Percentiles rank a stretch among this genome's conserved stretches.
Evolutionary conservation across 169 alveolate genomes (phyloP).

Genomic region (Babesia sp.): DNA sequence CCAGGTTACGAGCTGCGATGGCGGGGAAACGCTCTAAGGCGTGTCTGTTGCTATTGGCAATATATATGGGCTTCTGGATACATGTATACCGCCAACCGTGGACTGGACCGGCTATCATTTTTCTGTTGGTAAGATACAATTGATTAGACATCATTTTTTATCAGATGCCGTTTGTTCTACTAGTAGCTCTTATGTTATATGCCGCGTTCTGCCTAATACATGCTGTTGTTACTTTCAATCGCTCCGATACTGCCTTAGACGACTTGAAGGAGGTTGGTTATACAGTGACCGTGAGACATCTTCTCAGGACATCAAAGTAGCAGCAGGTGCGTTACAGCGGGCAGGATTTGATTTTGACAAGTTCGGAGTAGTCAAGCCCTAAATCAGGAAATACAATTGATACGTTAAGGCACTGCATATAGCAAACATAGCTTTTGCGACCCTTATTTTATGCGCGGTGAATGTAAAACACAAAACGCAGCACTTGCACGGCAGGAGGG

Average conservation of each 20-base stretch:
- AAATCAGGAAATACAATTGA: no score
- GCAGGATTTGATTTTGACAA: slow-evolving; percentile 47
- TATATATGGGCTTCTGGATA: slow-evolving; percentile 13
- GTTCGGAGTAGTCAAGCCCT: slow-evolving; percentile 14
- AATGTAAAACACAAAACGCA: no score
- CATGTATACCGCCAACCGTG: slow-evolving; percentile 11
- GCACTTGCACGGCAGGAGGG: no score
- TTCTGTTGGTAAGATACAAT: slow-evolving; percentile 23
- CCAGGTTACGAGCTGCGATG: not conserved
- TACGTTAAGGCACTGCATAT: no score
- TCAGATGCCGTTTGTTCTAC: slow-evolving; percentile 29
- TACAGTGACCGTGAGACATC: not conserved
- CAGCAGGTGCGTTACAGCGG: slow-evolving; percentile 9
- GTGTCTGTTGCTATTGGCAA: not conserved
- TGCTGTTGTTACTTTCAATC: slow-evolving; percentile 41
- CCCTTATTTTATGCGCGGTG: no score
- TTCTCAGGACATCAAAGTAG: slow-evolving; percentile 37
- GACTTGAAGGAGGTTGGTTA: slow-evolving; percentile 40
- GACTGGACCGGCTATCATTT: not conserved
- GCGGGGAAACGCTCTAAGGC: not conserved
- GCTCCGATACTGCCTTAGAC: slow-evolving; percentile 32
- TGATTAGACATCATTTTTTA: not conserved
- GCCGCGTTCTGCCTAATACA: slow-evolving; percentile 6
- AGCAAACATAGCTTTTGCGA: no score
- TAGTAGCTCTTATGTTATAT: slow-evolving; percentile 1